Base-by-base conservation (phyloP, 257 asterid species). In the Gentiana straminea region DNA sequence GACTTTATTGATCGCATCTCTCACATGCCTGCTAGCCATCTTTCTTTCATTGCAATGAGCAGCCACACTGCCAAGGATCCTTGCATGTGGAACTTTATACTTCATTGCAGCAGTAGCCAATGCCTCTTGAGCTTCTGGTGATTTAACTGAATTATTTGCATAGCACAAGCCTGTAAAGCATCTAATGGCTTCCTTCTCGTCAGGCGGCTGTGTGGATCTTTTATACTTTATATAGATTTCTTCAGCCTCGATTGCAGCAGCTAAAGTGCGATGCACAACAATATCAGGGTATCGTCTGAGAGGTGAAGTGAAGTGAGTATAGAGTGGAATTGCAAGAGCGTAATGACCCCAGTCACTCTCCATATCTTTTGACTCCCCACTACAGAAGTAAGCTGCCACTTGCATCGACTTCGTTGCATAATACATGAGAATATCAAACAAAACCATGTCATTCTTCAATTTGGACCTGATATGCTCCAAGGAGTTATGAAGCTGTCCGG, bases 251-350 rank as follows among this genome's bases (percentile, higher is more conserved):
- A 86, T 35, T 60, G 83, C 70, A 15, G 98, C 96, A 66, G 91
- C 89, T 60, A 90, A 70, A 4, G 81, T 90, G 32, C 98, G 88
- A 62, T 90, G 98, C 33, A 90, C 98, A 44, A 90, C 64, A 56
- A 90, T 79, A 68, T 90, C 98, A 9, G 96, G 83, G 75, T 90
- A 90, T 36, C 98, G 78, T 8, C 98, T 80, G 32, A 90, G 75
- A 8, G 98, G 96, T 52, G 95, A 84, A 64, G 98, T 90, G 71
- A 90, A 90, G 77, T 86, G 96, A 8, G 98, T 84, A 73, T 90
- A 90, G 5, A 82, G 77, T 32, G 98, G 98, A 54, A 86, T 61
- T 15, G 92, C 95, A 13, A 86, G 83, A 1, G 89, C 86, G 67
- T 84, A 86, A 68, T 90, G 98, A 68, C 83, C 66, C 69, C 74